A percentile compares a stretch with the other conserved stretches of the same genome.
Conservation (phyloP, 1,139 yeast genomes). For the Hyphopichia khmerensis region DNA sequence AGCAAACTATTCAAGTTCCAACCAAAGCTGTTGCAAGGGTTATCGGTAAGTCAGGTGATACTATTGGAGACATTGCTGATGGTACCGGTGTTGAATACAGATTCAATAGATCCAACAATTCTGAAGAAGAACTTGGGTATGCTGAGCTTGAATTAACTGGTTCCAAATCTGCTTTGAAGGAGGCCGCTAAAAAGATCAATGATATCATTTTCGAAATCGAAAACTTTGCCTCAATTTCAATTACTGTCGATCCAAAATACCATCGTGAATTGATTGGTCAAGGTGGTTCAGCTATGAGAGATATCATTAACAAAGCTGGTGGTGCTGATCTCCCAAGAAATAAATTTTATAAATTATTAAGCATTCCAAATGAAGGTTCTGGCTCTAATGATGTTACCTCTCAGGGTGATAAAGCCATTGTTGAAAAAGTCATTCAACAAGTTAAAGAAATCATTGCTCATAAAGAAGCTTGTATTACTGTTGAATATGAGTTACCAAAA, state of each 20-base stretch:
- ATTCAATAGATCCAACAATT: constrained; percentile 49
- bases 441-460: constrained; percentile 64
- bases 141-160: constrained; percentile 77
- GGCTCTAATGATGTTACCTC: constrained; percentile 63
- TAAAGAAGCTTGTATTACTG: constrained; percentile 62
- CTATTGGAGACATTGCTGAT: constrained; percentile 78
- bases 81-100: constrained; percentile 76
- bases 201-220: constrained; percentile 66
- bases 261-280: constrained; percentile 82
- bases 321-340: constrained; percentile 53
- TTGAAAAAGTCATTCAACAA: constrained; percentile 64
- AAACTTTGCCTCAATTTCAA: constrained; percentile 58
- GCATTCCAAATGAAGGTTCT: constrained; percentile 72
- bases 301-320: constrained; percentile 78
- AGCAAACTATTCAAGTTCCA: constrained; percentile 64
- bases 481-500: constrained; percentile 61
- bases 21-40: constrained; percentile 73
- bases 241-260: constrained; percentile 75
- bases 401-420: constrained; percentile 75
- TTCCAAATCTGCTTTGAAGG: constrained; percentile 73
- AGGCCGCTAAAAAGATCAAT: constrained; percentile 64
- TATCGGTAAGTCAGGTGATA: constrained; percentile 87
- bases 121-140: constrained; percentile 39
- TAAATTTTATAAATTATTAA: constrained; percentile 58
- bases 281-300: constrained; percentile 73